Conservation (phyloP, 768 basidiomycete species). For the Tephrocybe sp. region DNA sequence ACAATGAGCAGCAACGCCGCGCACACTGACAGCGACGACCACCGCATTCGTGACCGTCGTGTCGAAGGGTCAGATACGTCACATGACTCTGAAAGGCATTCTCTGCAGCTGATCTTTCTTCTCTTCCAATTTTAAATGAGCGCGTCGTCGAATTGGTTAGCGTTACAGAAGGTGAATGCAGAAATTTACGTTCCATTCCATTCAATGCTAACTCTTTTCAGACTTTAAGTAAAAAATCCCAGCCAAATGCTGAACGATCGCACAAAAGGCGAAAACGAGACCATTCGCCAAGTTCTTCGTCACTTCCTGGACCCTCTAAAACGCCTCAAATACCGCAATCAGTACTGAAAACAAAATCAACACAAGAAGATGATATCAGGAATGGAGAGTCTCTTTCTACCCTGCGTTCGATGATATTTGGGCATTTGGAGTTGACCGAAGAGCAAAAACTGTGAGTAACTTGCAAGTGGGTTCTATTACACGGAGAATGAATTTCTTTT, state of each 20-base stretch:
- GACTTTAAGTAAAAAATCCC: constrained; percentile 16
- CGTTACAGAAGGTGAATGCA: constrained; percentile 46
- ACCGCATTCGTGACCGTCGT: constrained; percentile 11
- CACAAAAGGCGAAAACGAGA: constrained; percentile 29
- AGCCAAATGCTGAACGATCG: constrained; percentile 11
- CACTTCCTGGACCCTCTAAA: not conserved
- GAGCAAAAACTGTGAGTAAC: constrained; percentile 43
- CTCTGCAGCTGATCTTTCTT: too few relatives aligned
- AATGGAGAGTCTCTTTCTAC: constrained; percentile 46
- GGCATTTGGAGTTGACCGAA: constrained; percentile 36
- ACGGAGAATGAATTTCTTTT: not conserved
- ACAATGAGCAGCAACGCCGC: constrained; percentile 5
- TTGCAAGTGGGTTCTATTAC: constrained; percentile 3
- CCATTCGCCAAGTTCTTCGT: constrained; percentile 7
- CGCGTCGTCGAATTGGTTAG: constrained; percentile 61
- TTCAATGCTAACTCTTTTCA: not conserved
- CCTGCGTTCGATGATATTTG: constrained; percentile 54
- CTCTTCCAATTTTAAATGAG: too few relatives aligned
- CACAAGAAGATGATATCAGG: constrained; percentile 25
- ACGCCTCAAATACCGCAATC: constrained; percentile 1
- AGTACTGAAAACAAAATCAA: not conserved
- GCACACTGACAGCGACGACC: constrained; percentile 7
- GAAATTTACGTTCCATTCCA: not conserved
- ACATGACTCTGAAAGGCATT: too few relatives aligned
- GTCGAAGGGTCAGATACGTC: not conserved